Conservation (phyloP, 345 rosid species). For the Microthlaspi erraticum region DNA sequence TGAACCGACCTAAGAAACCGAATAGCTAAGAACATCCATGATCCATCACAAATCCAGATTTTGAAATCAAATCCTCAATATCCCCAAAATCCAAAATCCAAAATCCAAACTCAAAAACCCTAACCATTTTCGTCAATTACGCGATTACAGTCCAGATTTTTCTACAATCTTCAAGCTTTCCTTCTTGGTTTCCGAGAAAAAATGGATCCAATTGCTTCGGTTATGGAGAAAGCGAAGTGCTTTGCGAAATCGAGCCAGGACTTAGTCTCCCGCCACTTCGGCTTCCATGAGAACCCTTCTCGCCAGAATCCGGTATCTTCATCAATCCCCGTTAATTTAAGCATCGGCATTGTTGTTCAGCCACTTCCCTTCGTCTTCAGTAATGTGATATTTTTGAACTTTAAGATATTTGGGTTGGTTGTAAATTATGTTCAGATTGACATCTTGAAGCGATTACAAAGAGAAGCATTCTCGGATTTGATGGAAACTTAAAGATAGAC, state of each 20-base stretch:
- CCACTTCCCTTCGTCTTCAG: neutral
- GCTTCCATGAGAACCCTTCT: constrained; percentile 45
- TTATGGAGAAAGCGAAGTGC: constrained; percentile 55
- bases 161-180: constrained; percentile 2
- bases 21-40: neutral
- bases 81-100: constrained; percentile 1
- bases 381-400: neutral
- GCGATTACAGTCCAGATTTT: neutral
- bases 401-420: neutral
- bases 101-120: too few relatives aligned
- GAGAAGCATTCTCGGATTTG: constrained; percentile 81
- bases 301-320: constrained; percentile 70
- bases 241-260: constrained; percentile 58
- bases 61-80: too few relatives aligned
- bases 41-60: neutral
- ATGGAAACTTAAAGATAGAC: constrained; percentile 91
- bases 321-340: neutral
- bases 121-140: neutral
- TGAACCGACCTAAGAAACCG: too few relatives aligned
- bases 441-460: constrained; percentile 88
- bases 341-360: constrained; percentile 8
- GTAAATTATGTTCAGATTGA: constrained; percentile 64
- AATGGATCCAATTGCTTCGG: constrained; percentile 64
- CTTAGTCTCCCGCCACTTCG: constrained; percentile 51
- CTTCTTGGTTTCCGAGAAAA: neutral